phyloP scores from a whole-genome alignment of 768 basidiomycete genomes.

The Stropharia rugosoannulata region DNA sequence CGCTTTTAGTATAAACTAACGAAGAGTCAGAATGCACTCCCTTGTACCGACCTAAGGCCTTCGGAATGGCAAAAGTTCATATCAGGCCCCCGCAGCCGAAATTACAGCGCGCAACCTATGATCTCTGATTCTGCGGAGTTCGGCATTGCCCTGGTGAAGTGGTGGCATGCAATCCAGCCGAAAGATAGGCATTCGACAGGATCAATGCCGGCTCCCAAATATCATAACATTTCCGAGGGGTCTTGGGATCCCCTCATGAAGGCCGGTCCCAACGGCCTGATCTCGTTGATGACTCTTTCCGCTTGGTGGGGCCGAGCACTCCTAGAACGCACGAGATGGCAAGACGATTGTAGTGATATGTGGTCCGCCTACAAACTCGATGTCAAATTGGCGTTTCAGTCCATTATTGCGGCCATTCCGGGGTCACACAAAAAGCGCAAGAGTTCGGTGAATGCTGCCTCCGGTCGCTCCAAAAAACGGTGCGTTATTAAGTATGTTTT shows the following conservation, averaged over 20 bases:
- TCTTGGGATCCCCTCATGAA: background rate
- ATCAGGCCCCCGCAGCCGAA: background rate
- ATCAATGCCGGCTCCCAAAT: background rate
- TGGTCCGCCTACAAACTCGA: background rate
- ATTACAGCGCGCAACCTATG: background rate
- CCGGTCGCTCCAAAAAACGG: background rate
- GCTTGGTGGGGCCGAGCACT: background rate
- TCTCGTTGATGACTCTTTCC: background rate
- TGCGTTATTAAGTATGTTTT: background rate
- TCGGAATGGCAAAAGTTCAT: background rate
- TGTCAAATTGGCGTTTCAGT: background rate
- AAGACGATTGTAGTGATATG: background rate
- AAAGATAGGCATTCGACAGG: background rate
- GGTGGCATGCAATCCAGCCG: background rate
- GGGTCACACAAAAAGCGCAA: background rate
- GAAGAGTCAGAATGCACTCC: background rate
- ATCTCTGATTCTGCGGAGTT: background rate
- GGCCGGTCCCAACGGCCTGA: background rate
- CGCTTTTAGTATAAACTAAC: no score
- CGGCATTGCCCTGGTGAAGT: background rate
- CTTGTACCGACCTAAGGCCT: background rate
- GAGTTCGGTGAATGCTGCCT: background rate
- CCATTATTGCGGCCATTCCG: background rate
- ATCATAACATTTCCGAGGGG: background rate
- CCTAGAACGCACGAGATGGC: background rate